Evolutionary conservation across 2,329 filamentous ascomycete species (phyloP), one percentile per base, ranked within the genome.

Genomic region (Fusarium equiseti): DNA sequence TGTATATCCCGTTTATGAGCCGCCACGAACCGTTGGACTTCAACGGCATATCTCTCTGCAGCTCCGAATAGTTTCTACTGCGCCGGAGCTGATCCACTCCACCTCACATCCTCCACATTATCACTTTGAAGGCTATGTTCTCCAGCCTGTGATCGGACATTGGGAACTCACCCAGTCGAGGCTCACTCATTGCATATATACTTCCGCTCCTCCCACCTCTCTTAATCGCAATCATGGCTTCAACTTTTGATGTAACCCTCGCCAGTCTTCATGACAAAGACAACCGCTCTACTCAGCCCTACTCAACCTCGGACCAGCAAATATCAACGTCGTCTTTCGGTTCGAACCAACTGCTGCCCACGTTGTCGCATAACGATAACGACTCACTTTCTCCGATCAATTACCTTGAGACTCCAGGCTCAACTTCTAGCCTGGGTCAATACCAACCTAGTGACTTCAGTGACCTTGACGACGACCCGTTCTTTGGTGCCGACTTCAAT

Each of bases 371-470:
- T 57, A 72, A 71, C 66, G 72, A 77, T 13, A 76, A 73, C 55
- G 77, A 78, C 29, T 76, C 75, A 10, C 63, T 77, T 24, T 80
- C 76, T 6, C 76, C 79, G 15, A 59, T 75, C 40, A 74, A 79
- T 52, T 76, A 78, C 45, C 73, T 78, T 54, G 79, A 84, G 60
- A 87, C 86, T 1, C 86, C 86, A 68, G 86, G 85, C 63, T 87
- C 86, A 16, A 77, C 82, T 53, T 83, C 83, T 5, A 82, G 80
- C 26, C 75, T 82, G 45, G 85, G 83, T 67, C 79, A 84, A 68
- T 87, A 85, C 68, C 84, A 84, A 69, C 76, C 83, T 6, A 87
- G 85, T 77, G 84, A 87, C 68, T 82, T 81, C 66, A 81, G 84
- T 72, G 86, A 82, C 46, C 75, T 82, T 27, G 81, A 79, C 51